Evolutionary conservation across 2,329 filamentous ascomycete species (phyloP).

Genomic region (Penicillium sp.): DNA sequence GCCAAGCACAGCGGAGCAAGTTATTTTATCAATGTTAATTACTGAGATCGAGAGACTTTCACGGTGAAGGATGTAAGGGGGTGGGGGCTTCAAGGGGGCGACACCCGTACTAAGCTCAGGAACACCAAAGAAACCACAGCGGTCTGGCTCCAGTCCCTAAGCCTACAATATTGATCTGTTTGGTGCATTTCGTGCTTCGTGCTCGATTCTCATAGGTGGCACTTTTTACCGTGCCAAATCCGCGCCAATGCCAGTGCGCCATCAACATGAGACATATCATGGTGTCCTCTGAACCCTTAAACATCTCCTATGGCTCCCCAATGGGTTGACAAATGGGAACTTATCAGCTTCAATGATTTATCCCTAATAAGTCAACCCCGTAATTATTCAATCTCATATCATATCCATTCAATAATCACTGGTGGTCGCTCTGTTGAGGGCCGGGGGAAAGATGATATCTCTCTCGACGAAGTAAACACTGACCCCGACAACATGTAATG

Average conservation of each 20-base stretch:
- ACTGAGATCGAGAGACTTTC: background rate
- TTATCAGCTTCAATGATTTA: background rate
- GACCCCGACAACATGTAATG: background rate
- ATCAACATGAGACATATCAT: background rate
- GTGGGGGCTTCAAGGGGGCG: background rate
- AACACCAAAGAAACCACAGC: background rate
- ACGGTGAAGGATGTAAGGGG: constrained; percentile 5
- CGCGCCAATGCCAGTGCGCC: background rate
- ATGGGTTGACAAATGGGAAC: background rate
- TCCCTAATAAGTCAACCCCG: too few species aligned
- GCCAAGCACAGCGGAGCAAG: background rate
- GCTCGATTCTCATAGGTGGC: background rate
- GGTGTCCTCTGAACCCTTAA: background rate
- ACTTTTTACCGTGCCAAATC: too few species aligned
- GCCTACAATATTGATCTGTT: background rate
- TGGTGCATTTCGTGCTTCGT: background rate
- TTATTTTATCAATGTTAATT: background rate
- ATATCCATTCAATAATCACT: background rate
- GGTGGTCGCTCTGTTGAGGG: background rate
- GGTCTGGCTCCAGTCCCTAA: background rate
- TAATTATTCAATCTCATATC: background rate
- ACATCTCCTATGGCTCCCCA: background rate
- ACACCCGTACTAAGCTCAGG: background rate
- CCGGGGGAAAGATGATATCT: background rate
- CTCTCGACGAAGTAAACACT: background rate